Conservation (phyloP, 108 stramenopile species). For the Cyclotella kingstonii region DNA sequence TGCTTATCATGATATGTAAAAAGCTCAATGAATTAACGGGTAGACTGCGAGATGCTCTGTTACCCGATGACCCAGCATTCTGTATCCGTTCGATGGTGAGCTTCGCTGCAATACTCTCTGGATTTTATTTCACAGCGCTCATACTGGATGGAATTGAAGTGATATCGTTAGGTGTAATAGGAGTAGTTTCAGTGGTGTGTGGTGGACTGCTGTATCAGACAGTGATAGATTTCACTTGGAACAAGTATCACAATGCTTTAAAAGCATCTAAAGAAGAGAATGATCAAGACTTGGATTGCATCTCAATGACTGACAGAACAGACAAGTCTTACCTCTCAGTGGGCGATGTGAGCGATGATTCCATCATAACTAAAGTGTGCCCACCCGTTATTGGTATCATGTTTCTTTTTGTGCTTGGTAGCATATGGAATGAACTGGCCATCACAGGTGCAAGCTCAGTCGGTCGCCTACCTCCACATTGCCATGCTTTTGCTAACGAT, state of each 20-base stretch:
- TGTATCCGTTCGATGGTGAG: slow-evolving; percentile 54
- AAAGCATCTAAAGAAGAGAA: slow-evolving; percentile 7
- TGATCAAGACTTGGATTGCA: slow-evolving; percentile 14
- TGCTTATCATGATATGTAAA: slow-evolving; percentile 63
- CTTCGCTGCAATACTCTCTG: slow-evolving; percentile 36
- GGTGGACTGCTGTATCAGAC: slow-evolving; percentile 56
- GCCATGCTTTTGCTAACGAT: slow-evolving; percentile 57
- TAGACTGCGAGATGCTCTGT: slow-evolving; percentile 65
- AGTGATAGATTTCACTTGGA: slow-evolving; percentile 53
- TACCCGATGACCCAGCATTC: slow-evolving; percentile 59
- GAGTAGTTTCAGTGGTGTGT: slow-evolving; percentile 43
- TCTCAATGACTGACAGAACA: slow-evolving; percentile 10
- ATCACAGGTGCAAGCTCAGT: slow-evolving; percentile 56
- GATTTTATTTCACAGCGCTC: slow-evolving; percentile 49
- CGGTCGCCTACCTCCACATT: slow-evolving; percentile 53
- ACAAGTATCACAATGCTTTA: slow-evolving; percentile 19
- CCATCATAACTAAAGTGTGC: slow-evolving; percentile 19
- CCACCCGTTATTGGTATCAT: slow-evolving; percentile 45
- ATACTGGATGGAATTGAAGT: slow-evolving; percentile 41
- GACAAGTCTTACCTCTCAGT: slow-evolving; percentile 8
- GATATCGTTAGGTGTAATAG: slow-evolving; percentile 37
- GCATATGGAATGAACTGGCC: slow-evolving; percentile 65
- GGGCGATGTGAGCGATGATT: slow-evolving; percentile 12
- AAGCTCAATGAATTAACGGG: slow-evolving; percentile 65
- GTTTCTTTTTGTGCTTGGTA: slow-evolving; percentile 48